Conservation (phyloP, 2,329 filamentous ascomycete genomes). For the Aspergillus sojae region DNA sequence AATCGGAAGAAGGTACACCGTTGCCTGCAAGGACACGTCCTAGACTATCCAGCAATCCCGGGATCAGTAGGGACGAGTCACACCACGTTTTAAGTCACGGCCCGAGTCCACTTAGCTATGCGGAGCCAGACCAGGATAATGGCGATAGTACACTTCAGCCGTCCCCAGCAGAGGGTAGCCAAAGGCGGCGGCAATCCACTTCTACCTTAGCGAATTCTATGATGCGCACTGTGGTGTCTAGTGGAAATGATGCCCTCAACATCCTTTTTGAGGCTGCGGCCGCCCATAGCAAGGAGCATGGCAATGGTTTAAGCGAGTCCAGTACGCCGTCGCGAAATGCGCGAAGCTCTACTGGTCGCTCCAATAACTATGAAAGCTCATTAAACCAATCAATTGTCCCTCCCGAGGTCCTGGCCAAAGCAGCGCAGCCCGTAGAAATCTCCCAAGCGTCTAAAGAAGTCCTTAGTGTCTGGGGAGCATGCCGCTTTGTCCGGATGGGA, state of each 20-base stretch:
- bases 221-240: conserved; percentile 53
- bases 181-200: conserved; percentile 28
- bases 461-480: conserved; percentile 51
- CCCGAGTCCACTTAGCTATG: conserved; percentile 5
- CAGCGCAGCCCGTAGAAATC: conserved; percentile 31
- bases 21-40: conserved; percentile 9
- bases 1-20: conserved; percentile 13
- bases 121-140: neutral
- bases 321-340: conserved; percentile 25
- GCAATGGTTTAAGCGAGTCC: conserved; percentile 33
- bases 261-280: conserved; percentile 55
- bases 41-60: conserved; percentile 10
- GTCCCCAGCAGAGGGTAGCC: conserved; percentile 9
- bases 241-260: conserved; percentile 56
- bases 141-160: conserved; percentile 5
- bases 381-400: conserved; percentile 20
- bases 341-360: conserved; percentile 19
- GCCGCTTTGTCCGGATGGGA: conserved; percentile 58
- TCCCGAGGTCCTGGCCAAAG: conserved; percentile 24
- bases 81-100: conserved; percentile 5
- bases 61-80: conserved; percentile 7
- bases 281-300: conserved; percentile 43
- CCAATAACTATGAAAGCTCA: conserved; percentile 16
- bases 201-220: conserved; percentile 39
- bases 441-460: conserved; percentile 38